Base-by-base conservation (phyloP, 345 rosid species). In the Rhodamnia rubescens region DNA sequence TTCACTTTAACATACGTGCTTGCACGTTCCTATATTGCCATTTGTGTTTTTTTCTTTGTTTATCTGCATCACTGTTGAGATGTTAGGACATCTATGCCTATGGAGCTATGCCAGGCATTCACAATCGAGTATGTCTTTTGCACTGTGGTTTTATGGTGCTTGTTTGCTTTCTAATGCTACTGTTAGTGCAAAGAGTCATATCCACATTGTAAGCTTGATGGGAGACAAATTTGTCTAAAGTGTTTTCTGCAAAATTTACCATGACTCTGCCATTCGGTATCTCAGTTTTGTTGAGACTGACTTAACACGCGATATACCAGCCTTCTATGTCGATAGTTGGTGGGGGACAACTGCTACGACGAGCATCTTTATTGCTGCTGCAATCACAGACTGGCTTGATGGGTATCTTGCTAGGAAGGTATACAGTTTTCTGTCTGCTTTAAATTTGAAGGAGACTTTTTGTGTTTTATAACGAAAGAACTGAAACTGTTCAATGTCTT, bases 351-450 rank as follows among this genome's bases (percentile, higher is more conserved):
- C 98, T 40, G 96, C 98, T 14, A 98, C 99, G 9, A 95, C 98
- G 8, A 92, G 97, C 87, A 92, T 96, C 85, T 98, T 98, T 86
- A 89, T 98, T 85, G 95, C 93, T 51, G 99, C 99, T n/a, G 98
- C 99, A 20, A 86, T 96, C 83, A 98, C 99, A 42, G 99, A 98
- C 86, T 98, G 99, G 99, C 99, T 98, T 69, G 99, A 98, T 85
- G 99, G 99, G 40, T 98, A 98, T 89, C 88, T 98, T 86, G 99
- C 99, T 18, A 89, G 99, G 42, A 98, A 92, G 98, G 99, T 98
- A 87, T 81, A 64, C 52, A 5, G 20, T 88, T n/a, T 58, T 57
- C 85, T 1, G 10, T 74, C 42, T 27, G 32, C 36, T 51, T 18
- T 86, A 78, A 42, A 49, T 64, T 81, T 13, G 85, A 51, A 42